Percentiles rank a stretch among this genome's conserved stretches.
These are phyloP conservation scores for Bruguiera parviflora DNA, from an alignment of 345 rosid species.

Conservation along the genomic window DNA sequence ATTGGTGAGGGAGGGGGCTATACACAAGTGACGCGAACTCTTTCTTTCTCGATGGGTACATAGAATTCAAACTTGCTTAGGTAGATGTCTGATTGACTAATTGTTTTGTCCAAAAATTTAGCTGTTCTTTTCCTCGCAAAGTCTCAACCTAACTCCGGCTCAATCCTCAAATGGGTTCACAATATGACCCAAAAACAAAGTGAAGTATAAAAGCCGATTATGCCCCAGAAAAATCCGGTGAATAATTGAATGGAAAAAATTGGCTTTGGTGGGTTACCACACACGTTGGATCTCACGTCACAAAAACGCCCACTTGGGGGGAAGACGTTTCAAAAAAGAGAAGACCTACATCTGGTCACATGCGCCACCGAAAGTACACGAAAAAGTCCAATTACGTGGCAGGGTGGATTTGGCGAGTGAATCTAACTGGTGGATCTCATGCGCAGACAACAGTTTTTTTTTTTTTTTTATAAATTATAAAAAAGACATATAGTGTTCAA, in stretches of 20 bases:
- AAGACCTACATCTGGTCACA: constrained; percentile 9
- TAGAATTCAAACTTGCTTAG: not conserved
- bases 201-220: not conserved
- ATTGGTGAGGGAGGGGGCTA: constrained; percentile 5
- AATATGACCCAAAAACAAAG: not conserved
- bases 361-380: constrained; percentile 5
- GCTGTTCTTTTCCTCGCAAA: not conserved
- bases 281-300: constrained; percentile 13
- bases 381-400: not conserved
- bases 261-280: constrained; percentile 32
- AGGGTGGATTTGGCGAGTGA: no score
- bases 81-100: not conserved
- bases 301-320: constrained; percentile 10
- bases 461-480: no score
- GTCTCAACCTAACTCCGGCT: no score
- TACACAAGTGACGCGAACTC: constrained; percentile 4
- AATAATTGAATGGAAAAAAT: constrained; percentile 18
- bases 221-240: constrained; percentile 10
- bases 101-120: not conserved
- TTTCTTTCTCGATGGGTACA: not conserved
- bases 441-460: no score
- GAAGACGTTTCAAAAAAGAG: constrained; percentile 2
- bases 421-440: no score
- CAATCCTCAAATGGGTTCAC: not conserved
- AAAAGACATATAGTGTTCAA: no score